Evolutionary conservation across 345 rosid genomes (phyloP).

Genomic region (Orychophragmus violaceus): DNA sequence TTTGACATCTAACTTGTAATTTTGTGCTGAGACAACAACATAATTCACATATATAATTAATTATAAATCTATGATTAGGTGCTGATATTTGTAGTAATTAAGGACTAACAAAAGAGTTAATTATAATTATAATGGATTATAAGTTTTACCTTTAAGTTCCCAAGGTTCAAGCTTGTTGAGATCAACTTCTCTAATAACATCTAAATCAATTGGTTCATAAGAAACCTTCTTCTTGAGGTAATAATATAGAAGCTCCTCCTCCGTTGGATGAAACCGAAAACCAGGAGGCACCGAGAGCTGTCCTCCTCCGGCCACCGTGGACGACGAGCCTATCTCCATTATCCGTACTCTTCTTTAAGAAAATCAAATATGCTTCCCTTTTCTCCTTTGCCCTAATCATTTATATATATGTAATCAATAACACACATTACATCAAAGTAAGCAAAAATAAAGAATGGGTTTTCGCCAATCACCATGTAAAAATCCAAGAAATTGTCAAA

Average conservation of each 20-base stretch:
- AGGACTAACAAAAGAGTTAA: background rate
- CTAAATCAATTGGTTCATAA: conserved; percentile 87
- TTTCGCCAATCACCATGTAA: background rate
- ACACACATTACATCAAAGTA: background rate
- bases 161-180: conserved; percentile 99
- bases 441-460: background rate
- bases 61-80: conserved; percentile 11
- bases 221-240: conserved; percentile 94
- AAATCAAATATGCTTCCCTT: conserved; percentile 5
- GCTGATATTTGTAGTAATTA: conserved; percentile 8
- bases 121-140: background rate
- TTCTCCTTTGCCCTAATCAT: conserved; percentile 15
- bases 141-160: conserved; percentile 82
- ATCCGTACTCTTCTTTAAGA: background rate
- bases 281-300: conserved; percentile 91
- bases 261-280: conserved; percentile 92
- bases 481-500: background rate
- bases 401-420: background rate
- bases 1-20: conserved; percentile 33
- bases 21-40: conserved; percentile 16
- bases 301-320: conserved; percentile 58
- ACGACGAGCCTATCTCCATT: conserved; percentile 36
- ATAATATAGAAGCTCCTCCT: conserved; percentile 91
- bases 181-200: conserved; percentile 92
- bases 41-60: background rate